Conservation (phyloP, 257 asterid genomes). For the Eucommia ulmoides region DNA sequence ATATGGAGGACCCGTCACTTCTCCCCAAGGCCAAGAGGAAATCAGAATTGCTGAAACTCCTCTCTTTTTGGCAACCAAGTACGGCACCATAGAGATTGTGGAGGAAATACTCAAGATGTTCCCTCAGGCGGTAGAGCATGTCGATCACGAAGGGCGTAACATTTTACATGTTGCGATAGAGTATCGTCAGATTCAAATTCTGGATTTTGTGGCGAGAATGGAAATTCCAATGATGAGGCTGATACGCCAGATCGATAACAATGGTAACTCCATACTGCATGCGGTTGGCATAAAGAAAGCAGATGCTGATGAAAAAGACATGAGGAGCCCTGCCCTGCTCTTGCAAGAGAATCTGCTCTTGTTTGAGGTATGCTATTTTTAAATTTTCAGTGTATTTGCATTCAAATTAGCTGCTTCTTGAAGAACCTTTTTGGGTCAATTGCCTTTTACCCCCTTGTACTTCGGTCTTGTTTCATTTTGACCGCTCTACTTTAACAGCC, state of each 20-base stretch:
- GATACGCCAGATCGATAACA: conserved; percentile 3
- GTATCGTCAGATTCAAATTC: conserved; percentile 5
- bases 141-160: conserved; percentile 7
- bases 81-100: conserved; percentile 10
- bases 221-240: conserved; percentile 9
- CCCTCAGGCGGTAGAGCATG: conserved; percentile 11
- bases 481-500: too few species aligned
- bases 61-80: conserved; percentile 10
- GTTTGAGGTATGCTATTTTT: conserved; percentile 5
- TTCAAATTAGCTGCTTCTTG: too few species aligned
- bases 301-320: background rate
- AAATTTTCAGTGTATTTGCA: background rate
- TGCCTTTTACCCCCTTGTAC: too few species aligned
- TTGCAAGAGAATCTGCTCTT: conserved; percentile 12
- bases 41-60: conserved; percentile 3
- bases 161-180: conserved; percentile 10
- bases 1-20: too few species aligned
- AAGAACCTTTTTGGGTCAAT: too few species aligned
- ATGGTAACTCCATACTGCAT: conserved; percentile 12
- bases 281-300: conserved; percentile 11
- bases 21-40: too few species aligned
- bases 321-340: conserved; percentile 10
- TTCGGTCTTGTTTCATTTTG: too few species aligned
- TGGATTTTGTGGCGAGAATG: conserved; percentile 4
- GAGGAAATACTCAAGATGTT: conserved; percentile 6